Evolutionary conservation across 768 basidiomycete genomes (phyloP).

Genomic region (Kwoniella europaea): DNA sequence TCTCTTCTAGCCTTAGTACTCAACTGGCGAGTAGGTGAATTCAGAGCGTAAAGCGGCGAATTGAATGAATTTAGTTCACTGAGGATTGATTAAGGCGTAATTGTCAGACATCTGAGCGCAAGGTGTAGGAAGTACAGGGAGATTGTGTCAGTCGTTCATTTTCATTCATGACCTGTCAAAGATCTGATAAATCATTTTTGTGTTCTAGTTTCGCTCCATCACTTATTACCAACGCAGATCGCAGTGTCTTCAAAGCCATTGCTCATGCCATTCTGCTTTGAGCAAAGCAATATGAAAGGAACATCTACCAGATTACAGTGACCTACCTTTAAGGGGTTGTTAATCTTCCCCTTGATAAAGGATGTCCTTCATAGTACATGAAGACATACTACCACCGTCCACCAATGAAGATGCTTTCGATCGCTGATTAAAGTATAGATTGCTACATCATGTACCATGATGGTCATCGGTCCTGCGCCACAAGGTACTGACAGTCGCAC

Average conservation of each 20-base stretch:
- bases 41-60: too few relatives aligned
- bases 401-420: not conserved
- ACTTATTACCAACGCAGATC: not conserved
- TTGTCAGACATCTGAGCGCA: not conserved
- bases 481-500: not conserved
- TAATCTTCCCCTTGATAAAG: not conserved
- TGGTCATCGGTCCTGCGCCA: not conserved
- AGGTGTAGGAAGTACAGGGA: not conserved
- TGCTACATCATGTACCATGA: too few relatives aligned
- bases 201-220: not conserved
- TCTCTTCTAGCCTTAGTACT: too few relatives aligned
- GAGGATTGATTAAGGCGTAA: too few relatives aligned
- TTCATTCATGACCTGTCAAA: too few relatives aligned
- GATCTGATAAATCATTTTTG: too few relatives aligned
- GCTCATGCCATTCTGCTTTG: too few relatives aligned
- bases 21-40: too few relatives aligned
- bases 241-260: too few relatives aligned
- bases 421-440: too few relatives aligned
- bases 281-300: not conserved
- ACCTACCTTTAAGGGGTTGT: not conserved
- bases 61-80: too few relatives aligned
- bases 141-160: not conserved
- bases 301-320: not conserved
- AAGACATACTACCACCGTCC: too few relatives aligned
- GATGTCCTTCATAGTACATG: not conserved